phyloP scores from a whole-genome alignment of 208 protist species.

The Leishmania gerbilli region DNA sequence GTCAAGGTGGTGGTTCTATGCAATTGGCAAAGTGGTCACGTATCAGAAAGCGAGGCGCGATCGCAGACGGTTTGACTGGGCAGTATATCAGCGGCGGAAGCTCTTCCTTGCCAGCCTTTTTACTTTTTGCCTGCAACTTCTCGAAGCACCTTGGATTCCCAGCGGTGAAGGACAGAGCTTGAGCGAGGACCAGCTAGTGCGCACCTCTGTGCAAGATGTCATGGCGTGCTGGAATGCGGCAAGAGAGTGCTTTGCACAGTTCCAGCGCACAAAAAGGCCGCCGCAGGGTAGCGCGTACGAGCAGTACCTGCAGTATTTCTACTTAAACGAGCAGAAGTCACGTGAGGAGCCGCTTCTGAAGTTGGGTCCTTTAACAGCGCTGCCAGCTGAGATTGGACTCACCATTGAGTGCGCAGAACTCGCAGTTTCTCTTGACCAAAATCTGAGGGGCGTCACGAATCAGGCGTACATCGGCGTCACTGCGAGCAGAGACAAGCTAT shows the following conservation, averaged over 20 bases:
- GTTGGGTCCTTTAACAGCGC: not conserved
- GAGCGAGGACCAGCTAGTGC: conserved; percentile 16
- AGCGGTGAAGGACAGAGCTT: not conserved
- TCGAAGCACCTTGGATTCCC: conserved; percentile 35
- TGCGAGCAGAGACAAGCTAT: not conserved
- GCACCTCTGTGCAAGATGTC: conserved; percentile 14
- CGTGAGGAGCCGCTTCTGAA: not conserved
- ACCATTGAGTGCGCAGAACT: conserved; percentile 14
- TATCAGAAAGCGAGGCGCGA: conserved; percentile 4
- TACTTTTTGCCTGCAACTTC: conserved; percentile 13
- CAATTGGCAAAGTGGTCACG: conserved; percentile 15
- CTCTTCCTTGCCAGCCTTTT: conserved; percentile 20
- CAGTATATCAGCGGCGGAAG: conserved; percentile 19
- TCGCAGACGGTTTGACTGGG: conserved; percentile 32
- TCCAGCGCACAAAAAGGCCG: not conserved
- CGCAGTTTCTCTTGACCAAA: conserved; percentile 8
- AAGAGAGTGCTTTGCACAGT: conserved; percentile 17
- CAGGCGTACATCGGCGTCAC: not conserved
- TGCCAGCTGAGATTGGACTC: conserved; percentile 12
- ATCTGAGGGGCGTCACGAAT: not conserved
- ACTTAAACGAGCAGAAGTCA: not conserved
- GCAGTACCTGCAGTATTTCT: conserved; percentile 20
- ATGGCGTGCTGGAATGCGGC: conserved; percentile 35
- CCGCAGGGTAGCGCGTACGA: conserved; percentile 15
- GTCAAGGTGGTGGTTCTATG: conserved; percentile 36